Conservation (phyloP, 257 asterid genomes). For the Voacanga thouarsii region DNA sequence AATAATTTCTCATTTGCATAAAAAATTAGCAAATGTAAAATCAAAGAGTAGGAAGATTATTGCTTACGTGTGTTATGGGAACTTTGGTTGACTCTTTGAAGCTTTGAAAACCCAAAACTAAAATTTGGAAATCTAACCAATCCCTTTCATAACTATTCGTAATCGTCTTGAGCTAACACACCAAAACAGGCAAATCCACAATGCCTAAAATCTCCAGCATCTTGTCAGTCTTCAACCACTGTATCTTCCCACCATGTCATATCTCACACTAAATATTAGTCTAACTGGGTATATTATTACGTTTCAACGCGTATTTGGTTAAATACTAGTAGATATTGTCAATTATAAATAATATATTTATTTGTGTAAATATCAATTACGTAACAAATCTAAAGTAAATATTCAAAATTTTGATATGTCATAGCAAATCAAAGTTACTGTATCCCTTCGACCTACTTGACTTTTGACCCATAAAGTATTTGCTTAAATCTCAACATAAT, state of each 20-base stretch:
- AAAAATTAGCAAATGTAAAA: background rate
- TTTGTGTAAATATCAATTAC: no score
- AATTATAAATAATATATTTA: no score
- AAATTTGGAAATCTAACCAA: conserved; percentile 54
- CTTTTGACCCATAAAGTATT: no score
- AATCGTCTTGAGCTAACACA: conserved; percentile 32
- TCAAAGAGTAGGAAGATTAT: conserved; percentile 15
- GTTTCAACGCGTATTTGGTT: no score
- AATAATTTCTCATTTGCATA: background rate
- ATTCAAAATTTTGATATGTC: no score
- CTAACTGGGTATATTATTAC: no score
- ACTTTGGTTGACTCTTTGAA: conserved; percentile 14
- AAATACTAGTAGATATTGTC: no score
- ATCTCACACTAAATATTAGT: background rate
- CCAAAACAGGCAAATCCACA: conserved; percentile 30
- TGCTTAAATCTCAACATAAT: no score
- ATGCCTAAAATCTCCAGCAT: conserved; percentile 14
- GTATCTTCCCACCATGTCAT: conserved; percentile 16
- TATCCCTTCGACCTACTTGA: no score
- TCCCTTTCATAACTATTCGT: conserved; percentile 43
- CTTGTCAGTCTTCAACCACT: conserved; percentile 26
- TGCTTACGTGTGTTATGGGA: conserved; percentile 16
- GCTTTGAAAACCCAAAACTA: conserved; percentile 39
- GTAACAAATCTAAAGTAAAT: no score
- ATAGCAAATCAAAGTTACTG: no score